Conservation (phyloP, 805 yeast species). For the Clavispora fructus region DNA sequence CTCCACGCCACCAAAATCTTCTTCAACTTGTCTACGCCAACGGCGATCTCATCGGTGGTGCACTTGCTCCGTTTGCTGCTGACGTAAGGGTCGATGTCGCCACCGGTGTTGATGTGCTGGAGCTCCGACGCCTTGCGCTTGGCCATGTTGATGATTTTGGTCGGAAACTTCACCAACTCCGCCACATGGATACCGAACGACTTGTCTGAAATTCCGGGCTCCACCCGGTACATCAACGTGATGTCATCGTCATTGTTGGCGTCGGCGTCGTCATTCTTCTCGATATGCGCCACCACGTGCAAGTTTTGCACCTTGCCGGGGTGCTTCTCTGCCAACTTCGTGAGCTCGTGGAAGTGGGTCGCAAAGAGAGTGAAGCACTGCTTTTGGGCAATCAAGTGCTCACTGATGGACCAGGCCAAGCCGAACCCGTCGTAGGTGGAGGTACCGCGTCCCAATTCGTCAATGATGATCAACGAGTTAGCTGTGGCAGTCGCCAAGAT, state of each 20-base stretch:
- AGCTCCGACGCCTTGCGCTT: constrained; percentile 88
- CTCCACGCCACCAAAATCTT: constrained; percentile 54
- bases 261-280: constrained; percentile 33
- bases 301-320: constrained; percentile 63
- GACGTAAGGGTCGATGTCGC: constrained; percentile 34
- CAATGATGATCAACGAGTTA: constrained; percentile 81
- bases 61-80: constrained; percentile 49
- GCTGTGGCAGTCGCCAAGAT: constrained; percentile 74
- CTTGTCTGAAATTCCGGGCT: constrained; percentile 90
- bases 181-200: constrained; percentile 98
- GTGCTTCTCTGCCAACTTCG: constrained; percentile 63
- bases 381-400: constrained; percentile 66
- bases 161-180: constrained; percentile 89
- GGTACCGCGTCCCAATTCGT: constrained; percentile 95
- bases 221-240: constrained; percentile 88
- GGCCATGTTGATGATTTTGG: constrained; percentile 89
- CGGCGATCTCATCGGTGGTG: constrained; percentile 43
- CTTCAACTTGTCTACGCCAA: constrained; percentile 49
- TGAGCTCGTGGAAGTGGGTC: constrained; percentile 95
- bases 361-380: constrained; percentile 86
- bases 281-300: constrained; percentile 91
- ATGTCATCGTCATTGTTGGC: constrained; percentile 53
- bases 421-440: constrained; percentile 93
- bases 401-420: constrained; percentile 93
- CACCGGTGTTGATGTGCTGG: constrained; percentile 47